These are phyloP conservation scores for Aphanocladium album DNA, from an alignment of 2,329 filamentous ascomycete species.

Conservation along the genomic window DNA sequence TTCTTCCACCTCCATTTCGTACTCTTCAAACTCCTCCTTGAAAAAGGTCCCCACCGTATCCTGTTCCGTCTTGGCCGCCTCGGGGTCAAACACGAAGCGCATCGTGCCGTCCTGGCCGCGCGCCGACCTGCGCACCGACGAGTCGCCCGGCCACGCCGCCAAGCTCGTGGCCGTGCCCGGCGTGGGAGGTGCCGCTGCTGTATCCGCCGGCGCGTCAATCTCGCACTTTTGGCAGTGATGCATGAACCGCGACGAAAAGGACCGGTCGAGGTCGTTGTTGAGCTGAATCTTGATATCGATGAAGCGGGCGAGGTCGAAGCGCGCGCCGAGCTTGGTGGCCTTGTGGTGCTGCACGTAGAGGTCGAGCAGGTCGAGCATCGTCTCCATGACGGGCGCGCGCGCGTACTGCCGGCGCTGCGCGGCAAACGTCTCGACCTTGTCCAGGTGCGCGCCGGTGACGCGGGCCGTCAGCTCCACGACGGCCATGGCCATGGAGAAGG, in stretches of 20 bases:
- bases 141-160: slow-evolving; percentile 32
- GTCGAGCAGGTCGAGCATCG: slow-evolving; percentile 83
- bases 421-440: slow-evolving; percentile 45
- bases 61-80: slow-evolving; percentile 67
- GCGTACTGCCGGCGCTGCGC: slow-evolving; percentile 42
- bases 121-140: slow-evolving; percentile 27
- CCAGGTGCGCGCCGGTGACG: slow-evolving; percentile 53
- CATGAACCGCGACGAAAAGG: slow-evolving; percentile 58
- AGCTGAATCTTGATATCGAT: slow-evolving; percentile 82
- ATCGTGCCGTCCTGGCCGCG: slow-evolving; percentile 66
- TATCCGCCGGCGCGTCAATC: slow-evolving; percentile 24
- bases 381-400: slow-evolving; percentile 59
- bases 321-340: slow-evolving; percentile 66
- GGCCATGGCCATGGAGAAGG: slow-evolving; percentile 77
- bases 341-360: slow-evolving; percentile 82
- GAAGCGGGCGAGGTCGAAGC: slow-evolving; percentile 70
- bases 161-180: slow-evolving; percentile 26
- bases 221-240: slow-evolving; percentile 53
- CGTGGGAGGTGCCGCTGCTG: slow-evolving; percentile 19
- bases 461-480: slow-evolving; percentile 75
- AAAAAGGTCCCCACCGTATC: slow-evolving; percentile 63
- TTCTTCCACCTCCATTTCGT: slow-evolving; percentile 73
- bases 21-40: slow-evolving; percentile 69
- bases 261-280: slow-evolving; percentile 71
- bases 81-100: slow-evolving; percentile 82